phyloP scores from a whole-genome alignment of 1,284 basidiomycete species.

The Tilletia caries region DNA sequence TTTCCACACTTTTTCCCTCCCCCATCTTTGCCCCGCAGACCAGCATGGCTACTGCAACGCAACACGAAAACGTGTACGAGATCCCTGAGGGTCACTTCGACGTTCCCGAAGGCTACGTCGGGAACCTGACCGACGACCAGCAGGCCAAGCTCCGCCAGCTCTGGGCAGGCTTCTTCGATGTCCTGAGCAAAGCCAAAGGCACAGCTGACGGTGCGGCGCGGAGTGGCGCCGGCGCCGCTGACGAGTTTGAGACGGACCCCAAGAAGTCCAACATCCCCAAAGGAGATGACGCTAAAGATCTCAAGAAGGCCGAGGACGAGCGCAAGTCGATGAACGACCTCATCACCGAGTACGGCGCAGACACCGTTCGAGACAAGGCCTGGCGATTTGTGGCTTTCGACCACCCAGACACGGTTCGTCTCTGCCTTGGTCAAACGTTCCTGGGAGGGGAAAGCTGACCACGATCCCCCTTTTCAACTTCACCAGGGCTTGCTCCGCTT shows the following conservation, averaged over 20 bases:
- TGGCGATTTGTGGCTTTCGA: slow-evolving; percentile 51
- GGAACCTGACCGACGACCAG: slow-evolving; percentile 51
- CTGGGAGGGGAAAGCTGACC: too few relatives aligned
- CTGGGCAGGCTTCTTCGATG: slow-evolving; percentile 45
- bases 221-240: slow-evolving; percentile 18
- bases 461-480: neutral
- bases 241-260: slow-evolving; percentile 13
- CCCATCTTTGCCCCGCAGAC: too few relatives aligned
- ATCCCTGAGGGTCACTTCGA: slow-evolving; percentile 5
- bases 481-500: slow-evolving; percentile 44
- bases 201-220: too few relatives aligned
- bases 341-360: slow-evolving; percentile 52
- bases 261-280: slow-evolving; percentile 48
- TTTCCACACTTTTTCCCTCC: too few relatives aligned
- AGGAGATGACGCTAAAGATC: slow-evolving; percentile 50
- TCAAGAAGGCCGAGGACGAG: slow-evolving; percentile 49
- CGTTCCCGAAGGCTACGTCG: slow-evolving; percentile 30
- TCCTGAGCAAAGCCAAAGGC: slow-evolving; percentile 1
- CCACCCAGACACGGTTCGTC: slow-evolving; percentile 17
- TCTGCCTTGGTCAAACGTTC: neutral
- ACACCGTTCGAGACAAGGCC: slow-evolving; percentile 49
- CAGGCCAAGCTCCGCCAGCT: slow-evolving; percentile 47
- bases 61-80: slow-evolving; percentile 9
- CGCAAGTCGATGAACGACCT: slow-evolving; percentile 50
- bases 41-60: neutral